Base-by-base conservation (phyloP, 2,329 filamentous ascomycete species). In the Akanthomyces dipterigenus region DNA sequence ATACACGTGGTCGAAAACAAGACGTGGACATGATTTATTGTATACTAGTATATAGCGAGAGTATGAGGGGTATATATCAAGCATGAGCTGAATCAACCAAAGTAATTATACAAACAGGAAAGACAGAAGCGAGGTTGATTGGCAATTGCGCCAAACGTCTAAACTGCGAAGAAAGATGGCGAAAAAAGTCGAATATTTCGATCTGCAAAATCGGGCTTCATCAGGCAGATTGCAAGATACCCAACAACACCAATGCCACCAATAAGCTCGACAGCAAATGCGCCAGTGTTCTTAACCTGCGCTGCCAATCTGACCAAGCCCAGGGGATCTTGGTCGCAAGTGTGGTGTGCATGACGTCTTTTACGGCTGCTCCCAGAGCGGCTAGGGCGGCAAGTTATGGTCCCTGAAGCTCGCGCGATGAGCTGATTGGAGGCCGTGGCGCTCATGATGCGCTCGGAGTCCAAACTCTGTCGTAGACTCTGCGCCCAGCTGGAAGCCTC, bases 211-310 rank as follows among this genome's bases (percentile, higher is more conserved):
- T 70, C 68, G 3, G 69, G 66, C n/a, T 67, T 70, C 42, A 72
- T 62, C 28, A 88, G 70, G 83, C 84, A 90, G 54, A 89, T 78
- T 24, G 86, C 83, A 40, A 93, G 71, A 16, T 89, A 90, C 3
- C 91, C 89, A 3, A 96, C 71, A 31, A 95, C 76, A 0, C 91
- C 87, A 58, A 92, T 78, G 56, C 89, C 86, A 16, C 91, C 89
- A 24, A 93, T 73, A 6, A 96, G 77, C 70, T 93, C 89, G 42
- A 96, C 76, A 1, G 89, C 82, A 51, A 88, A 73, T 77, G 87
- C 87, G 0, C 89, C 84, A 50, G 81, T 82, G 49, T 81, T 80
- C 66, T 82, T 86, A 43, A 96, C 69, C 40, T 85, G 82, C 22
- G 88, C 85, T 3, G 84, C 83, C 65, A 92, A 82, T 64, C 87